These are phyloP conservation scores for Quercus robur DNA, from an alignment of 306 rosid genomes.

Conservation along the genomic window DNA sequence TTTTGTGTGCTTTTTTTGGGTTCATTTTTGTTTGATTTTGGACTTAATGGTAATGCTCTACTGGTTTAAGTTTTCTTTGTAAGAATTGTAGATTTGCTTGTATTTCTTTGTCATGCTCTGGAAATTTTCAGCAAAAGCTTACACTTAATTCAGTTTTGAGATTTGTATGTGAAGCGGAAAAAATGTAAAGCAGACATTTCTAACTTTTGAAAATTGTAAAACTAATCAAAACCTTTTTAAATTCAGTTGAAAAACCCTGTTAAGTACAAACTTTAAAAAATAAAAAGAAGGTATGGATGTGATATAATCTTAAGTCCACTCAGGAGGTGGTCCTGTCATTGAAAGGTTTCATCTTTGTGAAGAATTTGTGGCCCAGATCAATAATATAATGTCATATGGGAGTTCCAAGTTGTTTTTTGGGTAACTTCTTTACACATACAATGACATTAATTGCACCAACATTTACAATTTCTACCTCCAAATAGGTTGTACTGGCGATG, in stretches of 20 bases:
- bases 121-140: neutral
- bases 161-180: neutral
- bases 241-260: neutral
- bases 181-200: neutral
- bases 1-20: neutral
- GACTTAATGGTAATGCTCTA: neutral
- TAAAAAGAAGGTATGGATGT: slow-evolving; percentile 1
- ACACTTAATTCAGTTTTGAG: neutral
- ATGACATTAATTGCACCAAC: slow-evolving; percentile 14
- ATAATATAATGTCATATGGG: slow-evolving; percentile 28
- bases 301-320: slow-evolving; percentile 9
- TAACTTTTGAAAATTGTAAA: neutral
- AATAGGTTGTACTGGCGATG: slow-evolving; percentile 19
- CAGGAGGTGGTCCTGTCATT: slow-evolving; percentile 60
- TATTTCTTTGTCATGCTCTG: neutral
- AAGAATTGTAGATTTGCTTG: neutral
- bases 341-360: slow-evolving; percentile 31
- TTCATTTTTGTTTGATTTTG: neutral
- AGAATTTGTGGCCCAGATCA: slow-evolving; percentile 60
- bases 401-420: slow-evolving; percentile 24
- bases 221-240: neutral
- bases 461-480: neutral
- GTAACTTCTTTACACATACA: slow-evolving; percentile 21
- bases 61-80: neutral
- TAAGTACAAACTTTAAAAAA: neutral